phyloP scores from a whole-genome alignment of 805 yeast species.

The Torulaspora franciscae region DNA sequence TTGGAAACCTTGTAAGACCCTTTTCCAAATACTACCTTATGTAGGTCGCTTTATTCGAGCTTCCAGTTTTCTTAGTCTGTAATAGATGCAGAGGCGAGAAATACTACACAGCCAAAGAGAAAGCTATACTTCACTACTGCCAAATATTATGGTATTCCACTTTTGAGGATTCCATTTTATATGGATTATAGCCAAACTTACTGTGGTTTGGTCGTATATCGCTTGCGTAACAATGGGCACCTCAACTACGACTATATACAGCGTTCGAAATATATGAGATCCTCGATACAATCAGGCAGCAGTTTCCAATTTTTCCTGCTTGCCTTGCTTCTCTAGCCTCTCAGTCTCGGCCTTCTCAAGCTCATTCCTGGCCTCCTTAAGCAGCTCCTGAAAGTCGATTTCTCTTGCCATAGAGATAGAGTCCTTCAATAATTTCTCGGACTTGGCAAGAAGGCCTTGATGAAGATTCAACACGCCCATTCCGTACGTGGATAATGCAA shows the following conservation, averaged over 20 bases:
- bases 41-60: not conserved
- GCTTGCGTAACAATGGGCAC: not conserved
- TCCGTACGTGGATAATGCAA: conserved; percentile 79
- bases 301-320: not conserved
- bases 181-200: no score
- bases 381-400: conserved; percentile 57
- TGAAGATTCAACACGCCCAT: conserved; percentile 76
- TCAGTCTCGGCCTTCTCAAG: conserved; percentile 41
- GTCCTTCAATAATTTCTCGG: conserved; percentile 59
- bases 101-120: not conserved
- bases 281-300: not conserved
- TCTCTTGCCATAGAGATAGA: conserved; percentile 67
- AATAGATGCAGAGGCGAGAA: not conserved
- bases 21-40: not conserved
- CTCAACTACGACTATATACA: not conserved
- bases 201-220: no score
- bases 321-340: conserved; percentile 12
- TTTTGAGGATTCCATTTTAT: not conserved
- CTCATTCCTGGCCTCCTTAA: conserved; percentile 62
- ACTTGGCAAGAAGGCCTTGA: conserved; percentile 48
- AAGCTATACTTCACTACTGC: no score
- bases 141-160: not conserved
- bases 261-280: not conserved
- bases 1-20: not conserved
- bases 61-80: not conserved